Conservation (phyloP, 2,329 filamentous ascomycete genomes). For the Botryotinia convoluta region DNA sequence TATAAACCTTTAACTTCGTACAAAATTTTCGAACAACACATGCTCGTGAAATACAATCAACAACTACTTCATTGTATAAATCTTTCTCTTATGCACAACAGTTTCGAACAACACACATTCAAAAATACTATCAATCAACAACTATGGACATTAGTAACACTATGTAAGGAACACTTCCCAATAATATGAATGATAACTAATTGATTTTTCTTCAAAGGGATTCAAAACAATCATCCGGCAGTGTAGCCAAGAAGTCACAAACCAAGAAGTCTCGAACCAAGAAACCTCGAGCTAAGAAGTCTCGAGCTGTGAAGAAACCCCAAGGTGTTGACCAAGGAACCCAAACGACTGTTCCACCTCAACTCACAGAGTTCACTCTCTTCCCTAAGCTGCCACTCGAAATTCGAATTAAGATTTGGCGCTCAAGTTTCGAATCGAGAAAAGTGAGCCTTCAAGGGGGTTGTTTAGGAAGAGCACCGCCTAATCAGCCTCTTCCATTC, state of each 20-base stretch:
- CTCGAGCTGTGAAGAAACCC: not conserved
- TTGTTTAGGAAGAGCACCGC: not conserved
- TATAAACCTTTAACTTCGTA: not conserved
- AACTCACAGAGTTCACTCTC: not conserved
- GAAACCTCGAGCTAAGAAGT: not conserved
- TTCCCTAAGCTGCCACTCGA: not conserved
- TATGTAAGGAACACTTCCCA: not conserved
- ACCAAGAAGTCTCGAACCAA: not conserved
- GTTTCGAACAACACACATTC: not conserved
- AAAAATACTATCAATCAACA: too few species aligned
- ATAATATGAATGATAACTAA: not conserved
- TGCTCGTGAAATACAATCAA: not conserved
- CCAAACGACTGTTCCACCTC: fast-evolving
- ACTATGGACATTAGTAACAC: fast-evolving
- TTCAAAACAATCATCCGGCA: not conserved
- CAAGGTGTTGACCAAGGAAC: not conserved
- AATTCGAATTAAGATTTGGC: not conserved
- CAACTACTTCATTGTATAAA: not conserved
- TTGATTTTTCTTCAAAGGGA: not conserved
- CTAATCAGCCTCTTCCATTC: fast-evolving
- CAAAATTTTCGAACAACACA: not conserved
- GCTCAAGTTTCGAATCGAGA: not conserved
- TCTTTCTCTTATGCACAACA: not conserved
- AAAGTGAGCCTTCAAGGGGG: not conserved
- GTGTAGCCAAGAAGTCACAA: too few species aligned